These are phyloP conservation scores for Bretschneidera sinensis DNA, from an alignment of 345 rosid genomes.

Conservation along the genomic window DNA sequence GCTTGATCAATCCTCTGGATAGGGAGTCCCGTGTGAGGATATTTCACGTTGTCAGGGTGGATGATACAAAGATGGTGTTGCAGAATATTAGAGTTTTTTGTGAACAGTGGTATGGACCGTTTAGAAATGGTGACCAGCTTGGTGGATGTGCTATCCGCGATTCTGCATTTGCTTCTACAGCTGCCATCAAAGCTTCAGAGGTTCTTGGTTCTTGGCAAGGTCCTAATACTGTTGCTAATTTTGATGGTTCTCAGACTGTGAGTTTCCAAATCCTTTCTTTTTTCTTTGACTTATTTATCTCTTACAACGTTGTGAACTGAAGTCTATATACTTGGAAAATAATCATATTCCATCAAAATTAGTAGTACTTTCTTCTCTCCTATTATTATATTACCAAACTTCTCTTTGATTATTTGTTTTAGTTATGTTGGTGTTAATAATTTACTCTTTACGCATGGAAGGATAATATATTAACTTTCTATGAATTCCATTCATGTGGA, in stretches of 20 bases:
- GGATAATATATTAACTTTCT: no score
- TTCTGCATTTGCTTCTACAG: slow-evolving; percentile 77
- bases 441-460: neutral
- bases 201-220: slow-evolving; percentile 63
- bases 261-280: slow-evolving; percentile 13
- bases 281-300: neutral
- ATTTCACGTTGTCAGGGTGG: slow-evolving; percentile 41
- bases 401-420: neutral
- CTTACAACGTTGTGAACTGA: neutral
- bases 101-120: slow-evolving; percentile 90
- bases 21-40: slow-evolving; percentile 80
- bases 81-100: slow-evolving; percentile 53
- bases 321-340: no score
- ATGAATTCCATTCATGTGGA: neutral
- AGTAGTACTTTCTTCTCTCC: neutral
- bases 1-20: slow-evolving; percentile 76
- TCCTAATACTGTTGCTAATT: slow-evolving; percentile 38
- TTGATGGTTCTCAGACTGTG: slow-evolving; percentile 28
- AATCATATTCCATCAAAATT: neutral
- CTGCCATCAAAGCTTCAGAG: slow-evolving; percentile 46
- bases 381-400: neutral
- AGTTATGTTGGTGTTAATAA: neutral
- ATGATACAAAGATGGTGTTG: slow-evolving; percentile 30
- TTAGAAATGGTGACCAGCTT: slow-evolving; percentile 76
- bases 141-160: slow-evolving; percentile 86